A percentile compares a stretch with the other conserved stretches of the same genome.
Evolutionary conservation across 768 basidiomycete genomes (phyloP).

Genomic region (Leccinum longicurvipes): DNA sequence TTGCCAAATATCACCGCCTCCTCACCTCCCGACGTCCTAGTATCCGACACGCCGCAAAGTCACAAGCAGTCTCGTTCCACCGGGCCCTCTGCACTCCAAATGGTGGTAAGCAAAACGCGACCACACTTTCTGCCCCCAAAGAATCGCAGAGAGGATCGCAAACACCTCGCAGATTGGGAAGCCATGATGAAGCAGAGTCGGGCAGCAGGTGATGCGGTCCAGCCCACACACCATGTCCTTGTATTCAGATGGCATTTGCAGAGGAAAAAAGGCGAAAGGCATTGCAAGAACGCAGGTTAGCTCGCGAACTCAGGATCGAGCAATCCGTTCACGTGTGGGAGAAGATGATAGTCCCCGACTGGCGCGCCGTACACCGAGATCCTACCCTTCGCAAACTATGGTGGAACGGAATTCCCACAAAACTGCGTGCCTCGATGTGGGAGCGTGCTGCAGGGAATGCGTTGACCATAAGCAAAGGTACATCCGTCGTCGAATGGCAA

Average conservation of each 20-base stretch:
- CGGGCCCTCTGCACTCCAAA: conserved; percentile 73
- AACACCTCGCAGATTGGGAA: conserved; percentile 84
- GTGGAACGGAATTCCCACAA: conserved; percentile 88
- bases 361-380: conserved; percentile 69
- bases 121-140: conserved; percentile 86
- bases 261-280: conserved; percentile 71
- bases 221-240: background rate
- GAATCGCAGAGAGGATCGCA: conserved; percentile 67
- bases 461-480: conserved; percentile 80
- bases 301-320: conserved; percentile 66
- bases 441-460: conserved; percentile 81
- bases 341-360: conserved; percentile 75
- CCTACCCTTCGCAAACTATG: conserved; percentile 66
- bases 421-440: conserved; percentile 79
- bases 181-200: conserved; percentile 85
- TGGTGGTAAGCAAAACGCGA: conserved; percentile 80
- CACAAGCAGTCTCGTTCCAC: conserved; percentile 50
- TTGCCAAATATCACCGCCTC: conserved; percentile 30
- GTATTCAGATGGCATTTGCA: conserved; percentile 24
- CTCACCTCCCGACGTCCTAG: conserved; percentile 25
- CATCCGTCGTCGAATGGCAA: conserved; percentile 2
- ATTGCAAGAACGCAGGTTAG: conserved; percentile 56
- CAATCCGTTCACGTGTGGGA: conserved; percentile 76
- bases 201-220: conserved; percentile 49
- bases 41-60: conserved; percentile 15